Conservation (phyloP, 345 rosid species). For the Ceriops decandra region DNA sequence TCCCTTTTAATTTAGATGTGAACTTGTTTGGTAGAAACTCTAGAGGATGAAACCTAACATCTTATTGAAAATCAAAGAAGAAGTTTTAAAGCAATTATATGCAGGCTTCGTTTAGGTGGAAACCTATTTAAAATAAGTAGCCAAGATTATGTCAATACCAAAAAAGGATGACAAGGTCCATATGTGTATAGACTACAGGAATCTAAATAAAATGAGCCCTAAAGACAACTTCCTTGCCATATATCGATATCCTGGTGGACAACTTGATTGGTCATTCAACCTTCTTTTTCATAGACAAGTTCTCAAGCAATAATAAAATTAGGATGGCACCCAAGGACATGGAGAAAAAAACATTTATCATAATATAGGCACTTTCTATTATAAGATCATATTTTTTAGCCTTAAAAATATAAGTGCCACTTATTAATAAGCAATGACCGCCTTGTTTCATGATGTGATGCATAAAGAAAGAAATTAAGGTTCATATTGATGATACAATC, state of each 20-base stretch:
- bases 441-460: not conserved
- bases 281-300: not conserved
- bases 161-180: not conserved
- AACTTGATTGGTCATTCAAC: not conserved
- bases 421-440: too few species aligned
- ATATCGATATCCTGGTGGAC: not conserved
- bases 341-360: not conserved
- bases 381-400: not conserved
- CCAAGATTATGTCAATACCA: not conserved
- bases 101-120: too few species aligned
- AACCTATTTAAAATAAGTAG: too few species aligned
- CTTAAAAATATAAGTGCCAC: not conserved
- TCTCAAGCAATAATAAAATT: not conserved
- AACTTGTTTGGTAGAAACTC: too few species aligned
- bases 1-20: too few species aligned
- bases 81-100: too few species aligned
- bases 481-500: not conserved
- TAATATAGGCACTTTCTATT: not conserved
- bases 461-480: not conserved
- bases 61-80: too few species aligned
- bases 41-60: too few species aligned
- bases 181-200: not conserved
- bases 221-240: not conserved
- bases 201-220: not conserved
- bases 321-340: not conserved